Conservation (phyloP, 1,284 basidiomycete genomes). For the Tilletia horrida region DNA sequence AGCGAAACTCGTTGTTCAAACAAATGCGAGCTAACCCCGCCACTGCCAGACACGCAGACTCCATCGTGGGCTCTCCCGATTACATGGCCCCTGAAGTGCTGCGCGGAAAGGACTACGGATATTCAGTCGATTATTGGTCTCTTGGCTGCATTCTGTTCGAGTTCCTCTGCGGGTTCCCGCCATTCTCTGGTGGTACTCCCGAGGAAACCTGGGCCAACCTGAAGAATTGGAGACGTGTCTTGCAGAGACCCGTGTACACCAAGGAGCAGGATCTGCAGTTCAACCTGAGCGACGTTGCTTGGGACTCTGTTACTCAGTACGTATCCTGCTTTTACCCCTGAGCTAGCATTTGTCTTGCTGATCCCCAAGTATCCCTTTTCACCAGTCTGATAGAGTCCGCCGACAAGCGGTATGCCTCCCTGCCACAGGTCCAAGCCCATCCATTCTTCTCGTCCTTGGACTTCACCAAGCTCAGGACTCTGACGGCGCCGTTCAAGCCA, state of each 20-base stretch:
- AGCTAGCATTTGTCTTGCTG: background rate
- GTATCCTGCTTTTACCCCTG: constrained; percentile 25
- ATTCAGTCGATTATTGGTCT: constrained; percentile 97
- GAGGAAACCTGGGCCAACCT: constrained; percentile 99
- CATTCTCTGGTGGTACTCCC: constrained; percentile 89
- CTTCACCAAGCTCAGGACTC: constrained; percentile 74
- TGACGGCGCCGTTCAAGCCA: constrained; percentile 89
- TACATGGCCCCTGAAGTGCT: constrained; percentile 80
- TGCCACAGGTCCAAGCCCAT: constrained; percentile 72
- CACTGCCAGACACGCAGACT: constrained; percentile 72
- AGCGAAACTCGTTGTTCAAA: constrained; percentile 90
- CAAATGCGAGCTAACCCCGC: constrained; percentile 86
- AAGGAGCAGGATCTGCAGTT: constrained; percentile 94
- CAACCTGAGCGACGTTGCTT: constrained; percentile 88
- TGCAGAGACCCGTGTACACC: constrained; percentile 89
- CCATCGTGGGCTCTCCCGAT: constrained; percentile 95
- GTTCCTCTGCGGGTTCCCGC: constrained; percentile 85
- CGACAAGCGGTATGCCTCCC: constrained; percentile 71
- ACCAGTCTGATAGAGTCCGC: constrained; percentile 67
- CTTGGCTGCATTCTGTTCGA: constrained; percentile 95
- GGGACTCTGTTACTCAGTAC: constrained; percentile 89
- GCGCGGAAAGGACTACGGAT: constrained; percentile 88
- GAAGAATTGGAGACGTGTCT: constrained; percentile 90
- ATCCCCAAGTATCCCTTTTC: background rate
- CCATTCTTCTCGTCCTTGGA: constrained; percentile 77